Evolutionary conservation across 257 asterid genomes (phyloP), one percentile per base, ranked within the genome.

Genomic region (Solanum habrochaites): DNA sequence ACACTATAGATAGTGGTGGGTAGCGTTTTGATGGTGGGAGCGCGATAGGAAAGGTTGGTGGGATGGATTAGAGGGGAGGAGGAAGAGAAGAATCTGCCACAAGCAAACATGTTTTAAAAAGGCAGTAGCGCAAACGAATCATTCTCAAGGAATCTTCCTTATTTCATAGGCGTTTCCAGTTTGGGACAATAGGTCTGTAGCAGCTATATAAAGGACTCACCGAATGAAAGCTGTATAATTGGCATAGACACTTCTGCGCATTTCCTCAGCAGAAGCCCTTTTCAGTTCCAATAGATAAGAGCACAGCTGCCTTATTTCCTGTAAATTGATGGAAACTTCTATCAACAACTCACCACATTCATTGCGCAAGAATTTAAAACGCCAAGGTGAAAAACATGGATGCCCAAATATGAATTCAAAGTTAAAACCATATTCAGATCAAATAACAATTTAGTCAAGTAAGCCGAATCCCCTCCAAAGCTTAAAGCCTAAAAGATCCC

Each of bases 211-310:
- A 78, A 45, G 69, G 89, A 89, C 96, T 91, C 89, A 97, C 99
- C 99, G 97, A 83, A 97, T 97, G 91, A 97, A 97, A 88, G 99
- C 97, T 87, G 96, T 93, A 91, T 97, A 97, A 89, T 97, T 97
- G 82, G 99, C 98, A 88, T 93, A 97, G 64, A 97, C 99, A 91
- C 99, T 97, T 91, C 95, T 92, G 87, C 99, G 97, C 99, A 97
- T 96, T 92, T 96, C 99, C 91, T 97, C 99, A 70, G 99, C 99
- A 86, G 99, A 97, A 89, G 99, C 96, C 91, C 91, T 95, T 93
- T 97, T 97, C 91, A 97, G 93, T 89, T 97, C 99, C 93, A 96
- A 90, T 52, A 97, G 98, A 92, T 92, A 88, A 7, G 99, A 93
- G 91, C 99, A 96, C 87, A 97, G 87, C 86, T 96, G 99, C 88